Evolutionary conservation across 1,284 basidiomycete genomes (phyloP).

Genomic region (Pulveroboletus sp.): DNA sequence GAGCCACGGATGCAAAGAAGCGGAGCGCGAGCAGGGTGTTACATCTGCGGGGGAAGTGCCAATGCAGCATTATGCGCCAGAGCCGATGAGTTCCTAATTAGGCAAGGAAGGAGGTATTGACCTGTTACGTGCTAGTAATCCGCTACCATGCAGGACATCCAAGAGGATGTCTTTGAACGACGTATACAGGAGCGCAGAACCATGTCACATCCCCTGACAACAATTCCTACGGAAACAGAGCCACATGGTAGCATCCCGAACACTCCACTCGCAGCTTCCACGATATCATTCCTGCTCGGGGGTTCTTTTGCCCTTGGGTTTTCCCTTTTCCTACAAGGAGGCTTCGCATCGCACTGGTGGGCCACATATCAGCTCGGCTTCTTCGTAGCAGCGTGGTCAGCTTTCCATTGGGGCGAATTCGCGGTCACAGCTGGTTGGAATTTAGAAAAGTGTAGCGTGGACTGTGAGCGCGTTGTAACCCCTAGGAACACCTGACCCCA

Average conservation of each 20-base stretch:
- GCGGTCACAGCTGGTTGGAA: conserved; percentile 97
- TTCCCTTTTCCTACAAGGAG: conserved; percentile 49
- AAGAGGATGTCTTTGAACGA: conserved; percentile 46
- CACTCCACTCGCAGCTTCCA: conserved; percentile 72
- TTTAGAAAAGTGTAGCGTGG: conserved; percentile 85
- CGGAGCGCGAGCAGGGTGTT: conserved; percentile 16
- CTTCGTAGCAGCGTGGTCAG: conserved; percentile 78
- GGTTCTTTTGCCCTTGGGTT: conserved; percentile 57
- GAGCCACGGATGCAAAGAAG: conserved; percentile 20
- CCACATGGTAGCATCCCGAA: conserved; percentile 75
- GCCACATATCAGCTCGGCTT: conserved; percentile 77
- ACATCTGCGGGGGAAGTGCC: conserved; percentile 18
- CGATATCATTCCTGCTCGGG: conserved; percentile 78
- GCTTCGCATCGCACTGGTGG: conserved; percentile 57
- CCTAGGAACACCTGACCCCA: background rate
- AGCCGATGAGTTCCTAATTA: conserved; percentile 19
- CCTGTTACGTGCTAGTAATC: no score
- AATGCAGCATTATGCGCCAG: conserved; percentile 32
- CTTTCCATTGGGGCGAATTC: conserved; percentile 95
- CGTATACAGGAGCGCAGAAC: conserved; percentile 46
- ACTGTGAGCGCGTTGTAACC: conserved; percentile 64
- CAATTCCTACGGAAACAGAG: conserved; percentile 46
- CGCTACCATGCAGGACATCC: conserved; percentile 21
- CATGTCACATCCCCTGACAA: conserved; percentile 50
- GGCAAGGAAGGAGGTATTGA: conserved; percentile 14